phyloP scores from a whole-genome alignment of 106 monocot species.

The Dactylorhiza incarnata region DNA sequence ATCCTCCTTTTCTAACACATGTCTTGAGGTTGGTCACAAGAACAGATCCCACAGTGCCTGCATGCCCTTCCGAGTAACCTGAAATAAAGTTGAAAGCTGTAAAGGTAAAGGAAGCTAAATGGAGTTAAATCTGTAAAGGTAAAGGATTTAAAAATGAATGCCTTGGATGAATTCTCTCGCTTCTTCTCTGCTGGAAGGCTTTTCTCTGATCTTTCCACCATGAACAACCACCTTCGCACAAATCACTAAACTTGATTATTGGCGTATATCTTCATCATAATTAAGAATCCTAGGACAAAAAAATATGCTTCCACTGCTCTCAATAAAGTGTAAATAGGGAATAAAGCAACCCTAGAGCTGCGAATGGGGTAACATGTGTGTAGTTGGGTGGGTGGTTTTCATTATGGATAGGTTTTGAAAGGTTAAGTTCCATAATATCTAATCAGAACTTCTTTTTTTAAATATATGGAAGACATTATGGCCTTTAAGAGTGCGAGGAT shows the following conservation, averaged over 20 bases:
- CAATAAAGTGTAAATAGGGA: no score
- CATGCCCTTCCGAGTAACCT: constrained; percentile 81
- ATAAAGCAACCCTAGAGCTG: no score
- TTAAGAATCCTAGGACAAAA: neutral
- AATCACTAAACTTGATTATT: neutral
- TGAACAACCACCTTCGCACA: constrained; percentile 77
- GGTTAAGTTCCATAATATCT: no score
- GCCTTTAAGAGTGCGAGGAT: no score
- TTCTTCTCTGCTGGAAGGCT: constrained; percentile 77
- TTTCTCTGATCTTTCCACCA: constrained; percentile 85
- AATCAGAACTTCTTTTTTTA: no score
- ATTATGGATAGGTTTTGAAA: no score
- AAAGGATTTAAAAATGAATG: constrained; percentile 4
- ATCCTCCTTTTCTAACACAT: constrained; percentile 55
- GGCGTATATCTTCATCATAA: neutral
- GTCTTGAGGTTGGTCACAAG: constrained; percentile 92
- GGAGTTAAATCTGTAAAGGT: neutral
- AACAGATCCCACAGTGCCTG: constrained; percentile 78
- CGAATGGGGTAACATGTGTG: no score
- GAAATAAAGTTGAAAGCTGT: constrained; percentile 6
- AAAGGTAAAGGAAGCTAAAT: neutral
- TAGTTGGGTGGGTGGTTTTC: no score
- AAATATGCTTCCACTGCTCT: no score
- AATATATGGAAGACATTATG: no score
- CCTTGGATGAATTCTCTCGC: constrained; percentile 90